Percentiles rank a stretch among this genome's conserved stretches.
phyloP scores from a whole-genome alignment of 2,329 filamentous ascomycete species.

The Trichoderma sp. region DNA sequence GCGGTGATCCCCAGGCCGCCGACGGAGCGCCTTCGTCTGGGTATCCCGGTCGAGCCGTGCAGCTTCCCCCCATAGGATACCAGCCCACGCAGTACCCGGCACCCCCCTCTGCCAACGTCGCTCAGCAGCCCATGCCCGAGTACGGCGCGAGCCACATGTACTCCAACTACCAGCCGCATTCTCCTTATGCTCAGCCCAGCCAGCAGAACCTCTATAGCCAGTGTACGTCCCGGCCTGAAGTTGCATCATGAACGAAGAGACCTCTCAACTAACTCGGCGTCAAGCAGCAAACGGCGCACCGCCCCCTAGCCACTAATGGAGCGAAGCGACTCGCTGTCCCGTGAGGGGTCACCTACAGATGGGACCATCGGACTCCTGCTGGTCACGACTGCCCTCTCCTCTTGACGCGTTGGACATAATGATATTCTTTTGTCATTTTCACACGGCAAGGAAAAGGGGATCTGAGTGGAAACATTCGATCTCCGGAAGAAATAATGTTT shows the following conservation, averaged over 20 bases:
- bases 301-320: constrained; percentile 40
- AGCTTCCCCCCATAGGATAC: constrained; percentile 76
- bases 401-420: constrained; percentile 22
- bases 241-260: background rate
- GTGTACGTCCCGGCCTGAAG: constrained; percentile 48
- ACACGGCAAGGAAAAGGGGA: background rate
- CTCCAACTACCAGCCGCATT: constrained; percentile 59
- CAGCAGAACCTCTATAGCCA: constrained; percentile 64
- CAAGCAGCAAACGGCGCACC: constrained; percentile 41
- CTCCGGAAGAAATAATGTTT: constrained; percentile 25
- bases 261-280: background rate
- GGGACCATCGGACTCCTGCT: constrained; percentile 2
- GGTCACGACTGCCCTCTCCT: constrained; percentile 14
- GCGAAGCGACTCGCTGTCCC: background rate
- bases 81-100: constrained; percentile 67
- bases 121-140: constrained; percentile 56
- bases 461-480: constrained; percentile 11
- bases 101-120: constrained; percentile 57
- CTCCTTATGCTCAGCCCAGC: constrained; percentile 59
- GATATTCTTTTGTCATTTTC: constrained; percentile 5
- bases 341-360: background rate
- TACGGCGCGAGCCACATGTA: constrained; percentile 60
- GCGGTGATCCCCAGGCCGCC: constrained; percentile 49
- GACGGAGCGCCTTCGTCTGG: constrained; percentile 53
- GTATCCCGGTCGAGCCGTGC: constrained; percentile 60